A percentile compares a stretch with the other conserved stretches of the same genome.
Conservation (phyloP, 257 asterid species). For the Lithospermum erythrorhizon region DNA sequence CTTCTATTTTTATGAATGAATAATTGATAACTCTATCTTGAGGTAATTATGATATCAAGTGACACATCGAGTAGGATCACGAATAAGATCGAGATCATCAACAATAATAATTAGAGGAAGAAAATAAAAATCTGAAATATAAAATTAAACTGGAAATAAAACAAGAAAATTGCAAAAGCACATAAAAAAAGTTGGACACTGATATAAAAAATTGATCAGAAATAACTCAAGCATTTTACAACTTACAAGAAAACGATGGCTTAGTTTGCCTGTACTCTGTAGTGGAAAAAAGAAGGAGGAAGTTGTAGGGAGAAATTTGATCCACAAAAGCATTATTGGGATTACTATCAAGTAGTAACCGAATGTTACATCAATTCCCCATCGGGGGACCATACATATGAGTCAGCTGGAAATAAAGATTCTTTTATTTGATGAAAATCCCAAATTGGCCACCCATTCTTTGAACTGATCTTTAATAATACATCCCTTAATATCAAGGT, state of each 20-base stretch:
- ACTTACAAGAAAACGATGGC: conserved; percentile 2
- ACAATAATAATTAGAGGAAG: no score
- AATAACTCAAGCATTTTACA: neutral
- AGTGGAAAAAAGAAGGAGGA: neutral
- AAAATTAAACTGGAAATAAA: no score
- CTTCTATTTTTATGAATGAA: no score
- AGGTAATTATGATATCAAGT: no score
- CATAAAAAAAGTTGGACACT: conserved; percentile 2
- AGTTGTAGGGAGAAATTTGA: neutral
- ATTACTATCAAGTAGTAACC: neutral
- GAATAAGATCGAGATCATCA: no score
- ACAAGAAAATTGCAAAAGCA: no score
- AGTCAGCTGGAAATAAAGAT: conserved; percentile 1
- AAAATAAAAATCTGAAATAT: no score
- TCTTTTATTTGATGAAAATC: neutral
- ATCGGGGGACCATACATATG: neutral
- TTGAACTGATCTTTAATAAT: no score
- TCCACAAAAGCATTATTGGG: neutral
- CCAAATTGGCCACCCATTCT: no score
- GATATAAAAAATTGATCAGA: neutral
- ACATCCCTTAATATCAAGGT: no score
- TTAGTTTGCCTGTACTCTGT: neutral
- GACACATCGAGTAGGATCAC: no score
- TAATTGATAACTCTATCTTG: no score
- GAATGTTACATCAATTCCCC: neutral